A percentile compares a stretch with the other conserved stretches of the same genome.
Evolutionary conservation across 2,329 filamentous ascomycete species (phyloP).

Genomic region (Knoxdaviesia capensis): DNA sequence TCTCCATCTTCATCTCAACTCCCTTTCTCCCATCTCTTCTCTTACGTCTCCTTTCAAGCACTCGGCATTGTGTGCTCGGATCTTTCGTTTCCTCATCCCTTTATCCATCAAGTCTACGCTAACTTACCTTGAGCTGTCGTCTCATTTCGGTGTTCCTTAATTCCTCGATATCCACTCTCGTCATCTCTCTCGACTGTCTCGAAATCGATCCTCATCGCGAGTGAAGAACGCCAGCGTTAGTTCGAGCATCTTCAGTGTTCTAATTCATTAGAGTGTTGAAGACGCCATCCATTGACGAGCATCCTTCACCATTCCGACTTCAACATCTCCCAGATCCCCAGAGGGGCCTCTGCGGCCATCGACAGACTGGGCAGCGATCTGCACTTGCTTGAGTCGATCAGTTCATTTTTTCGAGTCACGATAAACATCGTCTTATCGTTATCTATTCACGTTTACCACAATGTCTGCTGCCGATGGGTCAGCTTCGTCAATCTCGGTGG

Average conservation of each 20-base stretch:
- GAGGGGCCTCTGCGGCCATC: no score
- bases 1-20: neutral
- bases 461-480: slow-evolving; percentile 16
- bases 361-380: no score
- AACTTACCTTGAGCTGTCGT: no score
- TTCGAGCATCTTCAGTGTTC: no score
- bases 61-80: neutral
- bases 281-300: no score
- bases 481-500: slow-evolving; percentile 37
- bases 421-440: neutral
- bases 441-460: neutral
- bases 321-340: neutral
- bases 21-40: neutral
- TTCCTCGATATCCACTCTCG: neutral
- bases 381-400: no score
- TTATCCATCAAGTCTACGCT: no score
- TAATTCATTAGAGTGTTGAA: no score
- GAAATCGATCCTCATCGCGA: neutral
- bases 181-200: neutral
- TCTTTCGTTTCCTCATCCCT: no score
- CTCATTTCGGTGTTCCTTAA: no score
- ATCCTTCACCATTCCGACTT: neutral
- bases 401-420: no score
- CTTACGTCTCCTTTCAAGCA: neutral
- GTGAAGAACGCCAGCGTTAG: no score